These are phyloP conservation scores for Calonectria crousiana DNA, from an alignment of 2,329 filamentous ascomycete genomes.

Conservation along the genomic window DNA sequence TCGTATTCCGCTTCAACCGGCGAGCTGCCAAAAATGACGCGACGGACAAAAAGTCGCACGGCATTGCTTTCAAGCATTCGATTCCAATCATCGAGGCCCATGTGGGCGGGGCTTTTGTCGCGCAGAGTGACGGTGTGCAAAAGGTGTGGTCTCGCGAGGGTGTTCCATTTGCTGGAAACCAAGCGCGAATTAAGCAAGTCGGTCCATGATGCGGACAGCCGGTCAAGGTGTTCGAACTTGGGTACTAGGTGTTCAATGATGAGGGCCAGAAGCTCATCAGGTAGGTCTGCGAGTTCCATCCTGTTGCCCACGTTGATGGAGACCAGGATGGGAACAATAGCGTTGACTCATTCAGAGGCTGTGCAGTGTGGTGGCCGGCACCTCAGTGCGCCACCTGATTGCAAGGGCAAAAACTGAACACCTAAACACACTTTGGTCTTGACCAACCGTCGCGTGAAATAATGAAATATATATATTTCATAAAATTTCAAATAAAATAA, in stretches of 20 bases:
- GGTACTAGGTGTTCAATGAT: not conserved
- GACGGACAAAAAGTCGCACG: not conserved
- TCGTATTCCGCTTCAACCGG: not conserved
- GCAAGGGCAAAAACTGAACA: too few species aligned
- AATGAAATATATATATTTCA: too few species aligned
- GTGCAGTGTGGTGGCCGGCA: too few species aligned
- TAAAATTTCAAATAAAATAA: too few species aligned
- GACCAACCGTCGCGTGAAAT: too few species aligned
- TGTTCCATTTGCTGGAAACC: slow-evolving; percentile 6
- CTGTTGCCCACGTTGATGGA: not conserved
- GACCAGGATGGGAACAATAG: not conserved
- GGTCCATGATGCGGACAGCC: not conserved
- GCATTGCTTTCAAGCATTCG: not conserved
- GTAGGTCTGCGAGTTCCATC: not conserved
- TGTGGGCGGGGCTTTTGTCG: not conserved
- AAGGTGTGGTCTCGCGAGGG: not conserved
- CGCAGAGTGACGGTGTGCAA: not conserved
- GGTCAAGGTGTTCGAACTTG: not conserved
- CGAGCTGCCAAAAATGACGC: not conserved
- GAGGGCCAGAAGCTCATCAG: not conserved
- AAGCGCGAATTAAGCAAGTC: not conserved
- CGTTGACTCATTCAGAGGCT: not conserved
- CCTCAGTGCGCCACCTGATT: too few species aligned
- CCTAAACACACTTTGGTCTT: too few species aligned
- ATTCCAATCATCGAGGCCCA: not conserved